These are phyloP conservation scores for Penicillium glabrum DNA, from an alignment of 2,329 filamentous ascomycete species.

Conservation along the genomic window DNA sequence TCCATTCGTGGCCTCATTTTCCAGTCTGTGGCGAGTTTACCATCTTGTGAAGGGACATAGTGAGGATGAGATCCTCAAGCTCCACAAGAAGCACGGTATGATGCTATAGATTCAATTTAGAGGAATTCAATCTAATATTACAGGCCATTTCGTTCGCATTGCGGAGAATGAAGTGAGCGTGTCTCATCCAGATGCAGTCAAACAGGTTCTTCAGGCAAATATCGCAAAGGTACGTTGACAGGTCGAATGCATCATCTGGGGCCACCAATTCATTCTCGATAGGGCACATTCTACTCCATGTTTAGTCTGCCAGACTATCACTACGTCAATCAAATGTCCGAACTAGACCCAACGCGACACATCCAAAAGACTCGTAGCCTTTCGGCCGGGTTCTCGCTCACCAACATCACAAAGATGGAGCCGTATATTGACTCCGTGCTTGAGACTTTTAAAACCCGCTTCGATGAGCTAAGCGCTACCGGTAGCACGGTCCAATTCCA, in stretches of 20 bases:
- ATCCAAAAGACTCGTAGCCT: conserved; percentile 35
- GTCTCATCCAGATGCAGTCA: conserved; percentile 43
- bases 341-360: conserved; percentile 37
- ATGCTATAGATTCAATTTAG: no score
- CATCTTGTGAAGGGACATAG: conserved; percentile 41
- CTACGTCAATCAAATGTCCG: conserved; percentile 43
- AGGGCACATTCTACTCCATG: conserved; percentile 39
- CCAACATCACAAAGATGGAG: conserved; percentile 33
- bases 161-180: conserved; percentile 47
- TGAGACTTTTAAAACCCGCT: conserved; percentile 22
- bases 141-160: conserved; percentile 46
- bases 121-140: background rate
- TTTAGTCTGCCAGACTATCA: conserved; percentile 42
- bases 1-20: conserved; percentile 43
- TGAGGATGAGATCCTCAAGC: conserved; percentile 35
- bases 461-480: conserved; percentile 26
- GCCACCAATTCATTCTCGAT: conserved; percentile 1
- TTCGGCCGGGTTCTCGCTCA: conserved; percentile 27
- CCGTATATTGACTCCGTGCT: conserved; percentile 31
- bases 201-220: conserved; percentile 34
- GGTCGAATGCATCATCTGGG: background rate
- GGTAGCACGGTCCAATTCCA: conserved; percentile 37
- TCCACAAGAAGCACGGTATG: conserved; percentile 43
- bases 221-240: conserved; percentile 16
- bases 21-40: conserved; percentile 42